These are phyloP conservation scores for Pascua guehoae DNA, from an alignment of 1,284 basidiomycete genomes.

Conservation along the genomic window DNA sequence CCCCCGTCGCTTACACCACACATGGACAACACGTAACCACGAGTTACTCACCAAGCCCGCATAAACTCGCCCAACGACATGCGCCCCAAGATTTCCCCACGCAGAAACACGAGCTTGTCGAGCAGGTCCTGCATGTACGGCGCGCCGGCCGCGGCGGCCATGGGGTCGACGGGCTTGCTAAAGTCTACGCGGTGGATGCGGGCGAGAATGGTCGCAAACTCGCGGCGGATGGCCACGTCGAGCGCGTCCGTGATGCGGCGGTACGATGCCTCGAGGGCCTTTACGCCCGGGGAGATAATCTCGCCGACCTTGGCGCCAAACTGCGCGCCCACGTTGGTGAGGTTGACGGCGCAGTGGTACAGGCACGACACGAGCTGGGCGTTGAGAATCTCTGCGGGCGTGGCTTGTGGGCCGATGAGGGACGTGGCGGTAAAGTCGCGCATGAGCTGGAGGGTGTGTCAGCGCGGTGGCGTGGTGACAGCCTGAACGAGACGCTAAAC, in stretches of 20 bases:
- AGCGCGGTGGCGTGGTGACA: no score
- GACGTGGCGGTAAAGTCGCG: constrained; percentile 73
- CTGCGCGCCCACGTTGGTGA: constrained; percentile 66
- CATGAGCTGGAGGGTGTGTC: constrained; percentile 61
- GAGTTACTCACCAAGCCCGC: constrained; percentile 62
- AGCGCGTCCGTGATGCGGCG: constrained; percentile 66
- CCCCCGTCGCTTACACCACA: no score
- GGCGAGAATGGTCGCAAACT: constrained; percentile 69
- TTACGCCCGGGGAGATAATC: constrained; percentile 60
- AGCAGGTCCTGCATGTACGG: constrained; percentile 84
- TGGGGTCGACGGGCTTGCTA: constrained; percentile 61
- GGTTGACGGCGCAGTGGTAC: constrained; percentile 70
- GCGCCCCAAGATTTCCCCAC: constrained; percentile 66
- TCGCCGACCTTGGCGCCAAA: constrained; percentile 62
- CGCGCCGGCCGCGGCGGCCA: constrained; percentile 61
- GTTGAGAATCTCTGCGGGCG: constrained; percentile 71
- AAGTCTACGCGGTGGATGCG: constrained; percentile 81
- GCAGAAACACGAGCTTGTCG: constrained; percentile 77
- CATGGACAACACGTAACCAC: neutral
- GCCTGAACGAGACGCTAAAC: constrained; percentile 33
- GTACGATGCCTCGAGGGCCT: constrained; percentile 60
- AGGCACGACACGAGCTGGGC: constrained; percentile 70
- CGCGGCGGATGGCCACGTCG: constrained; percentile 68
- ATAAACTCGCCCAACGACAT: constrained; percentile 67
- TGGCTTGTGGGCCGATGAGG: constrained; percentile 70